Evolutionary conservation across 1,284 basidiomycete genomes (phyloP).

Genomic region (Malassezia japonica): DNA sequence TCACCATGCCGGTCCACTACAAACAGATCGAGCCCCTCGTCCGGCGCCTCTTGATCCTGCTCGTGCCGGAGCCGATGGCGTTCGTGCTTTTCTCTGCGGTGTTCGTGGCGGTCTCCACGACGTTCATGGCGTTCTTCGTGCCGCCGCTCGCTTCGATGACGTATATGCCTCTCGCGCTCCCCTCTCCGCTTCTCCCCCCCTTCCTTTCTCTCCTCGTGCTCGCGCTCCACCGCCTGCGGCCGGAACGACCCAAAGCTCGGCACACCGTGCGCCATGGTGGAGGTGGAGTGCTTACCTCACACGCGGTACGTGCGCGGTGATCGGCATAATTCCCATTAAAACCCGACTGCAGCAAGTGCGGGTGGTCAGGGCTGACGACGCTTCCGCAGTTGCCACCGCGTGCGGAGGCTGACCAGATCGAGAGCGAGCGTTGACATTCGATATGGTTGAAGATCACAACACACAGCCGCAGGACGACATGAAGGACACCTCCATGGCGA

Average conservation of each 20-base stretch:
- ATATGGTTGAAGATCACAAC: conserved; percentile 14
- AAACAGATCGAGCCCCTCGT: conserved; percentile 2
- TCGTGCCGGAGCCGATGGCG: not conserved
- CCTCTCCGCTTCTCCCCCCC: not conserved
- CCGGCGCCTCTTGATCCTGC: not conserved
- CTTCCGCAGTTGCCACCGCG: conserved; percentile 11
- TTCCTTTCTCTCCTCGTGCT: not conserved
- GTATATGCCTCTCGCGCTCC: no score
- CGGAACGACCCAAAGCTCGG: conserved; percentile 9
- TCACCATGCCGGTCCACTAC: conserved; percentile 11
- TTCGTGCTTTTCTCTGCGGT: not conserved
- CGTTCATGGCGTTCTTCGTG: not conserved
- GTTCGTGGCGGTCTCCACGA: no score
- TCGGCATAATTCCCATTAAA: conserved; percentile 12
- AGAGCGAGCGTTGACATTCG: not conserved
- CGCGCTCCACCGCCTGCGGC: not conserved
- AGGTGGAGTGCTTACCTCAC: conserved; percentile 6
- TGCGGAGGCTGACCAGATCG: not conserved
- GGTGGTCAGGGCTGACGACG: not conserved
- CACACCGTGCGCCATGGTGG: conserved; percentile 2
- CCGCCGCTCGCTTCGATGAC: no score
- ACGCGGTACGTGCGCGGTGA: not conserved
- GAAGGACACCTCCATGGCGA: conserved; percentile 45
- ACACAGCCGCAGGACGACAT: conserved; percentile 21
- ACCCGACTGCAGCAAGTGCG: conserved; percentile 5